Base-by-base conservation (phyloP, 1,139 yeast genomes). In the Arxiozyma heterogenica region DNA sequence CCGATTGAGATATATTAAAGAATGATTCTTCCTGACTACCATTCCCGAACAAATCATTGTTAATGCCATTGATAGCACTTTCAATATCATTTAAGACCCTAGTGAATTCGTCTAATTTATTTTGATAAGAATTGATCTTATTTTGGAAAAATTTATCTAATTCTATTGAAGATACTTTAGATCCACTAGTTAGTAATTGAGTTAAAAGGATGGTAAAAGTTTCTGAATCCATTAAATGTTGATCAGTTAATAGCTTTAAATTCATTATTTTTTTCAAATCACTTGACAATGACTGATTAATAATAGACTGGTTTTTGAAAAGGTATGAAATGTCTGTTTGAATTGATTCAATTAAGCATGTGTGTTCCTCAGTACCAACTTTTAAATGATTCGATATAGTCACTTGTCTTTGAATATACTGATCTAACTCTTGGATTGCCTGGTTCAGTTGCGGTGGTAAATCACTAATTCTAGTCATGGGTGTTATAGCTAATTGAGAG, bases 401-500 rank as follows among this genome's bases (percentile, higher is more conserved):
- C 54, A 86, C 87, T 71, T 93, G 98, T 44, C 83, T 80, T 60
- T 84, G 86, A 58, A 93, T 89, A 67, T 89, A 91, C 53, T 81
- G 80, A 68, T 93, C 96, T 55, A 91, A 75, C 58, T 83, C 85
- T 65, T 89, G 95, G 46, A 93, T 75, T 66, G 89, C 88, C 62
- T 81, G 84, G 62, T 90, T 90, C 45, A 81, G 76, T 15, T 79
- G 80, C 46, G 78, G 82, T 0, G 98, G 95, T 49, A 93, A 76
- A 60, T 91, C 98, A 15, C 86, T 83, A 3, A 91, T 93, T 53
- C 95, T 78, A 0, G 97, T 88, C 79, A 91, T 81, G 6, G 96
- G 86, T 3, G 93, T 86, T 53, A 90, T 76, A 49, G 81, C 84
- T 20, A 76, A 69, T 43, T 71, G 66, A n/a, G 66, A 62, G 6